Evolutionary conservation across 768 basidiomycete genomes (phyloP).

Genomic region (Boletus pseudo-olivaceus): DNA sequence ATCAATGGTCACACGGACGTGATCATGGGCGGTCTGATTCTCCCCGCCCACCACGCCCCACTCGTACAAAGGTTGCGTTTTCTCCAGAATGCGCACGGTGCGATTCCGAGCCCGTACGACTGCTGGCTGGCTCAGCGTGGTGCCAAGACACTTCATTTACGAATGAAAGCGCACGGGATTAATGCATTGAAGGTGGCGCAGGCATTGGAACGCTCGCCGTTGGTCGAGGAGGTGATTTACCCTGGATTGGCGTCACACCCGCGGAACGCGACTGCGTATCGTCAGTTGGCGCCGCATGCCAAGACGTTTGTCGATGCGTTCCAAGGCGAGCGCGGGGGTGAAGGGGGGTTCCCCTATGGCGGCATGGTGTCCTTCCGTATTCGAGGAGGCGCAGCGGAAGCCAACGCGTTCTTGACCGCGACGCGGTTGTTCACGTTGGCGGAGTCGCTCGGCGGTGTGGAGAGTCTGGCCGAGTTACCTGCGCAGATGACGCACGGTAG

Average conservation of each 20-base stretch:
- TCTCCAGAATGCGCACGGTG: constrained; percentile 86
- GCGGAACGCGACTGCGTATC: constrained; percentile 60
- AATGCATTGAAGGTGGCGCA: constrained; percentile 78
- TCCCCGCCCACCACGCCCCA: constrained; percentile 51
- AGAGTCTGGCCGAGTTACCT: constrained; percentile 86
- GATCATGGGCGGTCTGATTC: constrained; percentile 80
- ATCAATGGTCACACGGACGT: constrained; percentile 94
- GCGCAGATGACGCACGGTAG: constrained; percentile 86
- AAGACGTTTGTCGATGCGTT: constrained; percentile 52
- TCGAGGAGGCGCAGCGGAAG: constrained; percentile 46
- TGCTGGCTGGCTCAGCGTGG: constrained; percentile 89
- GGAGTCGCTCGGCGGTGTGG: constrained; percentile 89
- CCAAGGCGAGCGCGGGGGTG: constrained; percentile 20
- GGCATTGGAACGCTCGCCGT: constrained; percentile 48
- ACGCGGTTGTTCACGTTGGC: constrained; percentile 75
- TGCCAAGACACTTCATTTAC: constrained; percentile 84
- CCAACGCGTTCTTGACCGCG: constrained; percentile 64
- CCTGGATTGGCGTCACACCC: constrained; percentile 73
- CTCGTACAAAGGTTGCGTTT: constrained; percentile 66
- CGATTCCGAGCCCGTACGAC: constrained; percentile 83
- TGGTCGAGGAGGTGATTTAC: constrained; percentile 82
- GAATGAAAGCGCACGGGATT: constrained; percentile 82
- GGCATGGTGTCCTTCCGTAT: constrained; percentile 84
- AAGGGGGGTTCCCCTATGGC: constrained; percentile 76
- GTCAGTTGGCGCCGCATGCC: constrained; percentile 66